Evolutionary conservation across 164 flowering plant species (phyloP).

Genomic region (Chloranthus sessilifolius): DNA sequence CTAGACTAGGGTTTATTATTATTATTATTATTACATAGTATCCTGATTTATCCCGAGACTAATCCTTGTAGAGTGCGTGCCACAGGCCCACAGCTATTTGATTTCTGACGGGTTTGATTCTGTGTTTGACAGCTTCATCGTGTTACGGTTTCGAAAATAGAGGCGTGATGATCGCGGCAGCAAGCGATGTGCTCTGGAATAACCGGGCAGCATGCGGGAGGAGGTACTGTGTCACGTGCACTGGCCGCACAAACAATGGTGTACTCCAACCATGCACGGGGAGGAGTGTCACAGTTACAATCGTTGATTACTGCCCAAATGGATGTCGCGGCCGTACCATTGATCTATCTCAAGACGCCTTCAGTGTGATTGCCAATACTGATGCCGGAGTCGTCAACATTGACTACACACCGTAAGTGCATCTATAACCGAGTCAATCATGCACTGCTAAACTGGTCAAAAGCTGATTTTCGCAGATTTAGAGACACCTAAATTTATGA

Average conservation of each 20-base stretch:
- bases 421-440: too few relatives aligned
- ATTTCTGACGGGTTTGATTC: background rate
- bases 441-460: too few relatives aligned
- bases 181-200: constrained; percentile 17
- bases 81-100: too few relatives aligned
- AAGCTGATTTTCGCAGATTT: constrained; percentile 17
- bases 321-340: constrained; percentile 18
- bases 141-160: constrained; percentile 24
- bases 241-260: constrained; percentile 20
- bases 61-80: too few relatives aligned
- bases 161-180: constrained; percentile 34
- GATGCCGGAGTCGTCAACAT: background rate
- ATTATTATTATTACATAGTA: too few relatives aligned
- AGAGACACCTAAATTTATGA: too few relatives aligned
- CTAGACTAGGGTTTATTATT: too few relatives aligned
- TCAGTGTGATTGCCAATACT: background rate
- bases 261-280: constrained; percentile 26
- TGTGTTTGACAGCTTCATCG: constrained; percentile 31
- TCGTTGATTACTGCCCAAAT: constrained; percentile 24
- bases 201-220: constrained; percentile 31
- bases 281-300: constrained; percentile 14
- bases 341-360: constrained; percentile 14
- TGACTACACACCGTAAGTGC: background rate
- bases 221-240: constrained; percentile 25
- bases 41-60: too few relatives aligned